phyloP scores from a whole-genome alignment of 148 eudicot genomes.

The Linanthus parryae region DNA sequence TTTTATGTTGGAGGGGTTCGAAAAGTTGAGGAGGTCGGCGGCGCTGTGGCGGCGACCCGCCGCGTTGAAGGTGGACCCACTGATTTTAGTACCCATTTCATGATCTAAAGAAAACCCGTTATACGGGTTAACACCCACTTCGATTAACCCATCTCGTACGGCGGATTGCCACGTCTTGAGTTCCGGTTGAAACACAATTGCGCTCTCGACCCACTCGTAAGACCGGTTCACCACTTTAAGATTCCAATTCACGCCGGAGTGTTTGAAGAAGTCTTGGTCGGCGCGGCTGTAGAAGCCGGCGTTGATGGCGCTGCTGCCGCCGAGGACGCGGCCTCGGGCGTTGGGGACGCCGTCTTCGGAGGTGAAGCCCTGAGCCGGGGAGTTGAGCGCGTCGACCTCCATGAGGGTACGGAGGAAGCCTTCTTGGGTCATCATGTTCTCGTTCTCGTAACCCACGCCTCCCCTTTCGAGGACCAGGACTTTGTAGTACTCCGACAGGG shows the following conservation, averaged over 20 bases:
- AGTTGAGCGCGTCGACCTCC: constrained; percentile 39
- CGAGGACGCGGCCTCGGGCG: constrained; percentile 89
- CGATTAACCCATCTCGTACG: constrained; percentile 62
- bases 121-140: constrained; percentile 72
- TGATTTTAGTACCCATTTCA: constrained; percentile 70
- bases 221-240: constrained; percentile 51
- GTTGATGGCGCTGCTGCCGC: constrained; percentile 90
- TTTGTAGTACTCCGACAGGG: constrained; percentile 44
- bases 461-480: constrained; percentile 83
- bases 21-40: constrained; percentile 69
- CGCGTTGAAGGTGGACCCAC: constrained; percentile 79
- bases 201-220: constrained; percentile 77
- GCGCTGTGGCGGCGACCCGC: constrained; percentile 69
- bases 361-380: constrained; percentile 78
- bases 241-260: constrained; percentile 61
- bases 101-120: constrained; percentile 72
- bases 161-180: constrained; percentile 71
- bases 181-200: constrained; percentile 76
- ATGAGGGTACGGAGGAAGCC: constrained; percentile 60
- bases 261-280: constrained; percentile 48
- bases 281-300: constrained; percentile 92
- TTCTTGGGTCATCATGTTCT: constrained; percentile 63
- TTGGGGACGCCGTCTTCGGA: constrained; percentile 96
- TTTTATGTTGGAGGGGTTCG: constrained; percentile 43
- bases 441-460: constrained; percentile 58